phyloP scores from a whole-genome alignment of 1,284 basidiomycete species.

The Ceratobasidium sp. region DNA sequence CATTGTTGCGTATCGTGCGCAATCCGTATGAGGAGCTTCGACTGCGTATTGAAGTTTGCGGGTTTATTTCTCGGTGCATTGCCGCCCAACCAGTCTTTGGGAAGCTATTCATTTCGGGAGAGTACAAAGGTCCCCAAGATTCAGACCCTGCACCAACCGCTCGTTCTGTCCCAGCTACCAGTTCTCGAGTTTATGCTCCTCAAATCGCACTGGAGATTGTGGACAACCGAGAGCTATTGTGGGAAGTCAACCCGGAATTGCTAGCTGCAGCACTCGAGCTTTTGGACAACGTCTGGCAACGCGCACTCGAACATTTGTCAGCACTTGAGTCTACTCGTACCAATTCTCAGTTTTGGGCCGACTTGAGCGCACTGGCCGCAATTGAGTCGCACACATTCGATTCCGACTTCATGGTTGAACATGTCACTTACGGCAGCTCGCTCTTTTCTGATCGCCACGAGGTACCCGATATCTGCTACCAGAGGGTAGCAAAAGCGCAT shows the following conservation, averaged over 20 bases:
- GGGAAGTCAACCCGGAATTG: conserved; percentile 77
- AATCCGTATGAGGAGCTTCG: conserved; percentile 71
- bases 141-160: conserved; percentile 42
- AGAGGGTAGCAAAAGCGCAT: conserved; percentile 74
- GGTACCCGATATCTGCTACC: conserved; percentile 67
- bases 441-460: conserved; percentile 66
- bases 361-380: conserved; percentile 65
- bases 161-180: neutral
- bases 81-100: conserved; percentile 89
- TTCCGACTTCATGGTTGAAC: conserved; percentile 66
- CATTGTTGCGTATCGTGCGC: conserved; percentile 68
- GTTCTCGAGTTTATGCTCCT: conserved; percentile 40
- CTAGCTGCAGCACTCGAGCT: conserved; percentile 80
- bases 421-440: conserved; percentile 59
- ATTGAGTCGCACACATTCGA: conserved; percentile 67
- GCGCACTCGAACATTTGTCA: conserved; percentile 75
- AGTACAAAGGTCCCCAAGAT: conserved; percentile 52
- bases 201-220: conserved; percentile 67
- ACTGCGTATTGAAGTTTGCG: conserved; percentile 80
- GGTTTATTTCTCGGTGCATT: conserved; percentile 80
- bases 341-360: conserved; percentile 68
- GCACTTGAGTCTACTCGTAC: conserved; percentile 64
- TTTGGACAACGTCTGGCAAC: conserved; percentile 82
- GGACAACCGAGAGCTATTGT: conserved; percentile 71
- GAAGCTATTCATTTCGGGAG: conserved; percentile 78